Evolutionary conservation across 1,284 basidiomycete species (phyloP).

Genomic region (Quambalaria eucalypti): DNA sequence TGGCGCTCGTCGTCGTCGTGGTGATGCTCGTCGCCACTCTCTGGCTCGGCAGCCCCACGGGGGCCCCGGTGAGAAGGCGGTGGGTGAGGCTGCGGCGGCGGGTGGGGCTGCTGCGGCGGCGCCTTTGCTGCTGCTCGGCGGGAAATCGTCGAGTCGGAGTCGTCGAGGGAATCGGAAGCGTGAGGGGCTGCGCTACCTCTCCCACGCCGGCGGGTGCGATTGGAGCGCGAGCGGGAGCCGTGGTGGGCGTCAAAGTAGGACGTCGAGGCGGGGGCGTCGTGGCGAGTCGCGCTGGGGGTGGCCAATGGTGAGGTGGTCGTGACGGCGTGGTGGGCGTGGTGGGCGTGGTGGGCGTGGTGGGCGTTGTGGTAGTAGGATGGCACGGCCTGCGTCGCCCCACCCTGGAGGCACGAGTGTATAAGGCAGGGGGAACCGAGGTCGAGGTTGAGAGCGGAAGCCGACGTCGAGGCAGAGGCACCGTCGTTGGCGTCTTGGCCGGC

Average conservation of each 20-base stretch:
- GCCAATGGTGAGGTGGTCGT: background rate
- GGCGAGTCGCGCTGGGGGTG: background rate
- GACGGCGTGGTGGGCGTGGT: background rate
- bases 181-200: background rate
- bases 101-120: too few relatives aligned
- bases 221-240: background rate
- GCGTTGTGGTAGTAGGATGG: too few relatives aligned
- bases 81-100: too few relatives aligned
- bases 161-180: too few relatives aligned
- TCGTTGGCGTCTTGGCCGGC: too few relatives aligned
- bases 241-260: background rate
- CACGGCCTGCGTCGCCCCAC: background rate
- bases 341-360: background rate
- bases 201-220: background rate
- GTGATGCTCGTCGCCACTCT: conserved; percentile 4
- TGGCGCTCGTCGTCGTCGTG: background rate
- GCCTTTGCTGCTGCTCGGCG: too few relatives aligned
- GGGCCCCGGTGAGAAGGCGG: conserved; percentile 6
- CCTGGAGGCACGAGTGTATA: background rate
- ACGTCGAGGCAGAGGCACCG: too few relatives aligned
- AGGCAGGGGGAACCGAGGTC: background rate
- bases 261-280: background rate
- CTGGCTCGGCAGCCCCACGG: conserved; percentile 9
- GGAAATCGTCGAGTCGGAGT: too few relatives aligned
- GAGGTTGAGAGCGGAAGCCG: too few relatives aligned